Conservation (phyloP, 177 flowering plant species). For the Tripterygium wilfordii region DNA sequence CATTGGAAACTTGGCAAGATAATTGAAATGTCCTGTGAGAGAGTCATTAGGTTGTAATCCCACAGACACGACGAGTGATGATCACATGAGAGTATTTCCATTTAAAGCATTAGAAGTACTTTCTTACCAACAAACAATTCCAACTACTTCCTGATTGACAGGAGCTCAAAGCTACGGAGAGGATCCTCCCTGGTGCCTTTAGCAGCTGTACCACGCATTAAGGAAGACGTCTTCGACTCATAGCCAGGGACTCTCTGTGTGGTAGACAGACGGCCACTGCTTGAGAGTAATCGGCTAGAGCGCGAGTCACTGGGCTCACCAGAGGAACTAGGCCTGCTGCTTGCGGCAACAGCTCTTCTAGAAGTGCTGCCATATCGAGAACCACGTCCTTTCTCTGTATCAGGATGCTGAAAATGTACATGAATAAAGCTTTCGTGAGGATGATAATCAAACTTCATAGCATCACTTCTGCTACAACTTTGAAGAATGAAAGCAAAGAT, state of each 20-base stretch:
- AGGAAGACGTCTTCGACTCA: not conserved
- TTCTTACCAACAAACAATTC: no score
- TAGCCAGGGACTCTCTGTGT: not conserved
- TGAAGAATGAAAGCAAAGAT: no score
- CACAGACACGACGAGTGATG: no score
- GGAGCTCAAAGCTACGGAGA: not conserved
- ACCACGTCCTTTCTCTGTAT: not conserved
- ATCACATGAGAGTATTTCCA: no score
- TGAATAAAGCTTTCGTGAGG: no score
- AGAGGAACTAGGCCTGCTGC: not conserved
- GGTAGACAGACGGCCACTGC: not conserved
- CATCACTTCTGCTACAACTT: no score
- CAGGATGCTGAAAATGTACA: constrained; percentile 2
- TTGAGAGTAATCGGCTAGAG: not conserved
- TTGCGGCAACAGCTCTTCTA: not conserved
- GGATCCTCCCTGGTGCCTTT: not conserved
- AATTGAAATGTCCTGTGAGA: no score
- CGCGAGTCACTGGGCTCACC: not conserved
- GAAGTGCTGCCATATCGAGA: not conserved
- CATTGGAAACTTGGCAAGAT: no score
- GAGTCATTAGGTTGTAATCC: no score
- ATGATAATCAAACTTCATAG: no score
- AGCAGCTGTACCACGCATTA: not conserved
- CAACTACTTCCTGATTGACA: not conserved
- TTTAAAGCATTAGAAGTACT: no score